Percentiles rank a stretch among this genome's conserved stretches.
Conservation (phyloP, 306 rosid genomes). For the Benincasa hispida region DNA sequence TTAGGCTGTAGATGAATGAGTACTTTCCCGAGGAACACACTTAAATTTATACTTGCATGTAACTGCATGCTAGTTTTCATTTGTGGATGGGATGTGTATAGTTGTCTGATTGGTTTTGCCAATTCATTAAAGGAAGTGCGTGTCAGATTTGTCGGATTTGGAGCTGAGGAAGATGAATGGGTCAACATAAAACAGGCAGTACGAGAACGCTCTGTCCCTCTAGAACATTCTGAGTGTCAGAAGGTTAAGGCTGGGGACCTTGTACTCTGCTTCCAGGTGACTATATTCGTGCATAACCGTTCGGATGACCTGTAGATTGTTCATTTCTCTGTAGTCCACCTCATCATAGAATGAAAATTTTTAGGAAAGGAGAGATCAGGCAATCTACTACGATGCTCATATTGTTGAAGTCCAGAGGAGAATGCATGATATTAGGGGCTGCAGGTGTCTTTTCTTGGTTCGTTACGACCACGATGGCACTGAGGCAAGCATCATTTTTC, state of each 20-base stretch:
- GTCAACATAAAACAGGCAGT: constrained; percentile 47
- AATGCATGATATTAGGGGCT: constrained; percentile 92
- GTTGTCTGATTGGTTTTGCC: constrained; percentile 25
- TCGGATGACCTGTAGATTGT: neutral
- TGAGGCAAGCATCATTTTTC: constrained; percentile 39
- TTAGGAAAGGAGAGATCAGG: constrained; percentile 84
- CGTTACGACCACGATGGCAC: constrained; percentile 64
- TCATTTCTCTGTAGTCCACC: neutral
- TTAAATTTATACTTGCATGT: neutral
- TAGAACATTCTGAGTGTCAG: constrained; percentile 59
- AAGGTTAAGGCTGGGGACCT: constrained; percentile 57
- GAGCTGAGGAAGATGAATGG: constrained; percentile 96
- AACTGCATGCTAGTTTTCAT: neutral
- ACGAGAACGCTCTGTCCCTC: constrained; percentile 75
- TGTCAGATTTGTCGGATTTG: constrained; percentile 86
- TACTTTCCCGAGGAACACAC: neutral
- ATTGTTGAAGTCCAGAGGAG: constrained; percentile 61
- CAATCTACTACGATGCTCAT: constrained; percentile 74
- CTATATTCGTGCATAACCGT: neutral
- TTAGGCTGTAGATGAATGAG: neutral
- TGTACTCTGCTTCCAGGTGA: constrained; percentile 90
- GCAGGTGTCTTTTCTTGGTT: constrained; percentile 71
- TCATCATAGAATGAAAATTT: constrained; percentile 12
- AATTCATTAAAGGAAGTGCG: constrained; percentile 81
- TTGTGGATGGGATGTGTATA: neutral